Evolutionary conservation across 148 eudicot species (phyloP), one percentile per base, ranked within the genome.

Genomic region (Simmondsia chinensis): DNA sequence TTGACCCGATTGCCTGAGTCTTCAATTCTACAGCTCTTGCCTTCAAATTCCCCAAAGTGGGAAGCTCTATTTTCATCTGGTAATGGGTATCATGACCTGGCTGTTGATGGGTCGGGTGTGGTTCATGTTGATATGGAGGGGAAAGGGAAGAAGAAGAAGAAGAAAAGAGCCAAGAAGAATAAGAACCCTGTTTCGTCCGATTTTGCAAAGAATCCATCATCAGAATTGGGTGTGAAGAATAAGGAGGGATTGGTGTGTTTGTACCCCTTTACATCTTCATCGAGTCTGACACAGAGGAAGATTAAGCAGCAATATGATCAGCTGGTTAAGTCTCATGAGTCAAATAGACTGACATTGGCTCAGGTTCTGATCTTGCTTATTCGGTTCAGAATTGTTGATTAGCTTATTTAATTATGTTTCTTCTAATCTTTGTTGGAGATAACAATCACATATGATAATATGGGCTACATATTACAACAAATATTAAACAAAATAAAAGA

Each of bases 241-340:
- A 59, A 64, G 50, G 60, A 73, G 27, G 80, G 63, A 14, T 46
- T 73, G 49, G 72, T 80, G 9, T 81, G 83, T 39, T 54, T 63
- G 15, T 73, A 68, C 37, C 89, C 89, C 2, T 73, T 81, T 46
- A 81, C 89, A 16, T 64, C 74, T 41, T 48, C 80, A 20, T 73
- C 71, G 0, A 76, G 83, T 57, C 73, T 61, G 1, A 81, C 78
- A 13, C 84, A 77, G 52, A 76, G 88, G 66, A 76, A 61, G 62
- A 76, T 80, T 32, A 80, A 76, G 60, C 72, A 70, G 19, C 80
- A 80, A 12, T 80, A 76, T 67, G 83, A 80, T 76, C 72, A 80
- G 67, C 80, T 76, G 42, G 70, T 80, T 0, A 73, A 68, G 64
- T 73, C 80, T 5, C 72, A 76, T 61, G 68, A 63, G 5, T 66